phyloP scores from a whole-genome alignment of 1,139 yeast genomes.

The Nakaseomyces kungkrabaensis region DNA sequence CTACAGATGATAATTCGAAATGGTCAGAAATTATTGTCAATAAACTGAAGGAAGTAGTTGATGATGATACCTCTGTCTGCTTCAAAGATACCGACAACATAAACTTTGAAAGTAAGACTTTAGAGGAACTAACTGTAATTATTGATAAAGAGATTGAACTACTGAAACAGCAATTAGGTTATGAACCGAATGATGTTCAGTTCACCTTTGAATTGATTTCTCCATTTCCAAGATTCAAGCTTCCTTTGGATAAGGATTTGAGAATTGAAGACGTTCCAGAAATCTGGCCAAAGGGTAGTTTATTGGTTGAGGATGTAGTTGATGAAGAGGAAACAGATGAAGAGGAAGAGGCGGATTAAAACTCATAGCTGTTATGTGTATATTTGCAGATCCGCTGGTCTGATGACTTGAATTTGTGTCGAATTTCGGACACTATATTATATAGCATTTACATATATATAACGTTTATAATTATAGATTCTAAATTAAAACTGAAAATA shows the following conservation, averaged over 20 bases:
- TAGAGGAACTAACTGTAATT: slow-evolving; percentile 7
- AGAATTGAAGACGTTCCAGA: slow-evolving; percentile 34
- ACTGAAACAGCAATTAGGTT: slow-evolving; percentile 13
- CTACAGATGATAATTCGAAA: slow-evolving; percentile 4
- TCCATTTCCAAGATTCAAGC: slow-evolving; percentile 45
- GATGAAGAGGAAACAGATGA: slow-evolving; percentile 31
- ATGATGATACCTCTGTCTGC: neutral
- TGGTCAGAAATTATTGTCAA: neutral
- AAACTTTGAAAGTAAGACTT: neutral
- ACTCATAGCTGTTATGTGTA: no score
- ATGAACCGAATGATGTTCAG: slow-evolving; percentile 29
- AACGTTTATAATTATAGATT: neutral
- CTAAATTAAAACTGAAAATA: neutral
- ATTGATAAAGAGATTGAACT: slow-evolving; percentile 16
- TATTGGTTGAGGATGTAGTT: slow-evolving; percentile 40
- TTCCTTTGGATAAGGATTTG: slow-evolving; percentile 29
- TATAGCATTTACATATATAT: neutral
- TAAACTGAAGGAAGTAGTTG: neutral
- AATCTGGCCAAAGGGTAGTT: slow-evolving; percentile 55
- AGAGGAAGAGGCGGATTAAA: neutral
- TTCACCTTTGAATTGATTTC: slow-evolving; percentile 44
- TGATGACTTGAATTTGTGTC: no score
- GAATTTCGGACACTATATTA: no score
- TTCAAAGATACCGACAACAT: neutral
- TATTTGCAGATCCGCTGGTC: no score